phyloP scores from a whole-genome alignment of 2,329 filamentous ascomycete species.

The Ilyonectria destructans region DNA sequence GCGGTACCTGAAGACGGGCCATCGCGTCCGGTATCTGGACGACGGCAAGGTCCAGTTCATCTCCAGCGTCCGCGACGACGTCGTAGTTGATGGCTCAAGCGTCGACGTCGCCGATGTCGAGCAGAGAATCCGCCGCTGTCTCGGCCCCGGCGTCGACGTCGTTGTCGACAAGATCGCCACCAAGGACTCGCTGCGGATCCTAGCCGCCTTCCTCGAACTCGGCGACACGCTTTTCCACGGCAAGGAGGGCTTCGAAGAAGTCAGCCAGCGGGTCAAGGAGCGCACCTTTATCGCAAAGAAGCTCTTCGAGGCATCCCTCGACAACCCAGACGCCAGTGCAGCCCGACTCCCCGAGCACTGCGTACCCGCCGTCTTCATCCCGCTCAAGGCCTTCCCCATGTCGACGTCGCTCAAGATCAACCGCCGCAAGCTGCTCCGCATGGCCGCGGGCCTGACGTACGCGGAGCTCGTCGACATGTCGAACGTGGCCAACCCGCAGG shows the following conservation, averaged over 20 bases:
- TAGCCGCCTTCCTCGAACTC: constrained; percentile 67
- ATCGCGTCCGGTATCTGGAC: constrained; percentile 66
- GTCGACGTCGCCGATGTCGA: constrained; percentile 65
- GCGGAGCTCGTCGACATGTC: constrained; percentile 62
- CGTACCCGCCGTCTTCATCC: constrained; percentile 66
- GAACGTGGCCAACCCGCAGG: constrained; percentile 55
- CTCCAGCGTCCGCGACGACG: constrained; percentile 60
- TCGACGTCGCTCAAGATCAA: constrained; percentile 68
- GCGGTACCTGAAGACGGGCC: constrained; percentile 67
- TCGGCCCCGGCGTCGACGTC: constrained; percentile 65
- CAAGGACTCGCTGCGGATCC: constrained; percentile 58
- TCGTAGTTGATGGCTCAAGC: constrained; percentile 57
- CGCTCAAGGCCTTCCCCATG: constrained; percentile 64
- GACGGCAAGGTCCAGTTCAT: constrained; percentile 66
- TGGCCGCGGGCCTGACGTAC: constrained; percentile 60
- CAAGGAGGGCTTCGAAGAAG: constrained; percentile 56
- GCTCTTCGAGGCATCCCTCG: constrained; percentile 60
- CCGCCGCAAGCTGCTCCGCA: constrained; percentile 63
- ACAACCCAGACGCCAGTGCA: constrained; percentile 44
- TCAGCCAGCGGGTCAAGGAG: constrained; percentile 60
- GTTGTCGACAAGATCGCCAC: constrained; percentile 66
- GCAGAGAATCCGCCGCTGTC: constrained; percentile 62
- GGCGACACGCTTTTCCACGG: constrained; percentile 58
- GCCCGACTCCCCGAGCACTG: constrained; percentile 57
- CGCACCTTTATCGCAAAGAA: constrained; percentile 62